Conservation (phyloP, 805 yeast species). For the Zygoascus bituminiphila region DNA sequence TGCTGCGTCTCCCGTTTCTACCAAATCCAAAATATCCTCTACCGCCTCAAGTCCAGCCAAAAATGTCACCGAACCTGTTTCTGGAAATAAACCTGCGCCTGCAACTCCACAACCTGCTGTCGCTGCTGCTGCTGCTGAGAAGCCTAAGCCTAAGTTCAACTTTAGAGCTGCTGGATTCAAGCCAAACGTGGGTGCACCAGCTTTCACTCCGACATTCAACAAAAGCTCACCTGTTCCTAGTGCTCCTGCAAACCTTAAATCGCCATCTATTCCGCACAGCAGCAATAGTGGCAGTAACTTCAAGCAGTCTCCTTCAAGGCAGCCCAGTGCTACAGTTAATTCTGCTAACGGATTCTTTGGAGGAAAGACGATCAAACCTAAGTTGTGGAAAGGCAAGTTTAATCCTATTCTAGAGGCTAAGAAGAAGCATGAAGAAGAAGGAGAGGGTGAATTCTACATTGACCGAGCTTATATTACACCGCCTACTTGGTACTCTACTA, state of each 20-base stretch:
- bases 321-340: slow-evolving; percentile 17
- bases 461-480: slow-evolving; percentile 65
- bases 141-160: slow-evolving; percentile 43
- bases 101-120: slow-evolving; percentile 1
- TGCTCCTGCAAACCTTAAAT: slow-evolving; percentile 17
- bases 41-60: slow-evolving; percentile 4
- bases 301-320: slow-evolving; percentile 19
- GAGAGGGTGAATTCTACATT: slow-evolving; percentile 22
- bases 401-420: slow-evolving; percentile 45
- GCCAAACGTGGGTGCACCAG: slow-evolving; percentile 61
- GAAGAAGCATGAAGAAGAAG: slow-evolving; percentile 21
- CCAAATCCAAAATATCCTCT: slow-evolving; percentile 2
- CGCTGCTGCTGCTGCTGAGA: slow-evolving; percentile 15
- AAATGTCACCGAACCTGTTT: slow-evolving; percentile 1
- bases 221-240: slow-evolving; percentile 10
- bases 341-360: slow-evolving; percentile 33
- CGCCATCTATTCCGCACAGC: slow-evolving; percentile 20
- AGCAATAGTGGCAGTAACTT: slow-evolving; percentile 7
- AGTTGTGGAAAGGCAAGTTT: slow-evolving; percentile 36
- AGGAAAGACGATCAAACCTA: slow-evolving; percentile 28
- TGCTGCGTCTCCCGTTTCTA: slow-evolving; percentile 5
- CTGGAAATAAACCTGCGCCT: slow-evolving; percentile 13
- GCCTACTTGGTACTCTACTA: slow-evolving; percentile 67
- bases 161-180: slow-evolving; percentile 55
- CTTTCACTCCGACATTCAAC: slow-evolving; percentile 33